These are phyloP conservation scores for Laguncularia racemosa DNA, from an alignment of 345 rosid genomes.

Conservation along the genomic window DNA sequence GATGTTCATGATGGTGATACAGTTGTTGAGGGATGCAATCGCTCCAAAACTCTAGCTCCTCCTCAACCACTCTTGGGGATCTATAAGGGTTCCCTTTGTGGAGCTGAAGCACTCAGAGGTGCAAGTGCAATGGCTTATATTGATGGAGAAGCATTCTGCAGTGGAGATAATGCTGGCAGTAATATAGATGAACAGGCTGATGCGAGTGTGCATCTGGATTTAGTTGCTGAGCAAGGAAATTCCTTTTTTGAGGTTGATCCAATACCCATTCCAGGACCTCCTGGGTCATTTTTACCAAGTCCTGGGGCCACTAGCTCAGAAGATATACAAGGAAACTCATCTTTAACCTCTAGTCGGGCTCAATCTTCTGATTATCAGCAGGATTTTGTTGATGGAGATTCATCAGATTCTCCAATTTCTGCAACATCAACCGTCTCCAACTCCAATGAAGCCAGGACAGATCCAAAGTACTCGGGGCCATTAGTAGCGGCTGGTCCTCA, in stretches of 20 bases:
- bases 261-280: constrained; percentile 96
- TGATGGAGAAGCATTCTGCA: constrained; percentile 39
- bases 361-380: constrained; percentile 74
- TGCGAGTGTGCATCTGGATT: constrained; percentile 28
- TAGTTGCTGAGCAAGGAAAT: constrained; percentile 38
- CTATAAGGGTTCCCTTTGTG: constrained; percentile 26
- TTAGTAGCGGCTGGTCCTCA: constrained; percentile 27
- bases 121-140: constrained; percentile 25
- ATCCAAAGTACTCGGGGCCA: constrained; percentile 27
- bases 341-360: constrained; percentile 66
- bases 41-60: constrained; percentile 24
- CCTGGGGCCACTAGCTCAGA: constrained; percentile 84
- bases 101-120: constrained; percentile 20
- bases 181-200: constrained; percentile 24
- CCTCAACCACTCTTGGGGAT: constrained; percentile 37
- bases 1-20: neutral
- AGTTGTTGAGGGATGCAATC: neutral
- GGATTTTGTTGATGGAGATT: constrained; percentile 61
- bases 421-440: constrained; percentile 66
- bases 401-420: constrained; percentile 83
- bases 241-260: constrained; percentile 80
- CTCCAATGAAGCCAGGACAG: constrained; percentile 33
- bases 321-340: constrained; percentile 89
- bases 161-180: constrained; percentile 39
- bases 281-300: constrained; percentile 93